Evolutionary conservation across 2,329 filamentous ascomycete species (phyloP).

Genomic region (Venturia carpophila): DNA sequence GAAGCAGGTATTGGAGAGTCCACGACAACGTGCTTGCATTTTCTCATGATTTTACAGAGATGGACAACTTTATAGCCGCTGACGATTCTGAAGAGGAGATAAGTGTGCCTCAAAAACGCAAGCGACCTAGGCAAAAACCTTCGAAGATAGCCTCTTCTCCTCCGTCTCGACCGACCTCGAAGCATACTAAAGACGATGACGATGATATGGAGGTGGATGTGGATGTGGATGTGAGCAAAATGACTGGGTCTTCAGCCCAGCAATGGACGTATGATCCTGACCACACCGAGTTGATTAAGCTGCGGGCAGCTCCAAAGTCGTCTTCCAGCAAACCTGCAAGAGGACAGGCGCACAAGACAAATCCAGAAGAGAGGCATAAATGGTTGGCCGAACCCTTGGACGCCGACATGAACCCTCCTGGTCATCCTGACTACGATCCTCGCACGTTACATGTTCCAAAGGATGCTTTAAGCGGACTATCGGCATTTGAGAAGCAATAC

Average conservation of each 20-base stretch:
- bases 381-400: slow-evolving; percentile 86
- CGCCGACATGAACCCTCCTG: slow-evolving; percentile 69
- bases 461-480: slow-evolving; percentile 71
- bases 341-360: slow-evolving; percentile 66
- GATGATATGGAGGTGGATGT: slow-evolving; percentile 43
- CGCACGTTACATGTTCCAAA: slow-evolving; percentile 86
- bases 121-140: slow-evolving; percentile 46
- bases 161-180: slow-evolving; percentile 41
- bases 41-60: slow-evolving; percentile 43
- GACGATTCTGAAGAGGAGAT: slow-evolving; percentile 73
- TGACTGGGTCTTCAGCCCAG: slow-evolving; percentile 60
- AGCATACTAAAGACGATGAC: slow-evolving; percentile 32
- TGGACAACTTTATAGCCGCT: slow-evolving; percentile 80
- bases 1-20: slow-evolving; percentile 47
- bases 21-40: slow-evolving; percentile 1
- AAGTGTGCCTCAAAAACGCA: slow-evolving; percentile 58
- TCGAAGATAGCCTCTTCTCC: slow-evolving; percentile 41
- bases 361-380: slow-evolving; percentile 77
- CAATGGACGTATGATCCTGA: slow-evolving; percentile 73
- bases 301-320: slow-evolving; percentile 26
- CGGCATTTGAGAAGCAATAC: slow-evolving; percentile 94
- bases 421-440: slow-evolving; percentile 83
- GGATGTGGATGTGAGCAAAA: slow-evolving; percentile 48
- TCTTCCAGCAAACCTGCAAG: slow-evolving; percentile 30
- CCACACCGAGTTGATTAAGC: slow-evolving; percentile 38